Evolutionary conservation across 352 stramenopile genomes (phyloP).

Genomic region (Pythium periplocum): DNA sequence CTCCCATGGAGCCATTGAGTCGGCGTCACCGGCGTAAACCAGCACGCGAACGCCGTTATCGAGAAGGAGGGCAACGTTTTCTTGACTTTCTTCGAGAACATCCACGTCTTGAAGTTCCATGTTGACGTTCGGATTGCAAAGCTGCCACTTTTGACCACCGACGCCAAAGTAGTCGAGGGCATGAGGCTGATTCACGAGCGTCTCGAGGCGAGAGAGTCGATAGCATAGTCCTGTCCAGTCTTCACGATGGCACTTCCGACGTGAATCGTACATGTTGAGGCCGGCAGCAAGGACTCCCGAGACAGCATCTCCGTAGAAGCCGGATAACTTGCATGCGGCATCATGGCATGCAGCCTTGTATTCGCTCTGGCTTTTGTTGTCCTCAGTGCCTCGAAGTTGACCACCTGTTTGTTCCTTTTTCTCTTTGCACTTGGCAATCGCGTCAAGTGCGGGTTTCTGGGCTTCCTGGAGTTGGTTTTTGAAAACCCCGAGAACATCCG

Average conservation of each 20-base stretch:
- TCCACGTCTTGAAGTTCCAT: slow-evolving; percentile 24
- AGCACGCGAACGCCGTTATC: slow-evolving; percentile 61
- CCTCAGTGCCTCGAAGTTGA: not conserved
- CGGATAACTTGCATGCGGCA: slow-evolving; percentile 15
- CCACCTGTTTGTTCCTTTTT: not conserved
- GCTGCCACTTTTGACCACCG: slow-evolving; percentile 24
- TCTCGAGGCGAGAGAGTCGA: slow-evolving; percentile 46
- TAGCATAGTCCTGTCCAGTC: slow-evolving; percentile 60
- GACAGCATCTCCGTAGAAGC: slow-evolving; percentile 13
- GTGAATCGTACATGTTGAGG: slow-evolving; percentile 71
- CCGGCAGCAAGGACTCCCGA: slow-evolving; percentile 14
- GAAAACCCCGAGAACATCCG: slow-evolving; percentile 25
- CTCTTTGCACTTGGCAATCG: not conserved
- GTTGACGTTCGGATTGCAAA: slow-evolving; percentile 35
- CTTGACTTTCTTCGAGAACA: slow-evolving; percentile 50
- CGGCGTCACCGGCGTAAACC: slow-evolving; percentile 62
- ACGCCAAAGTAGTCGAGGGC: slow-evolving; percentile 46
- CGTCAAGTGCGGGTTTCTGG: slow-evolving; percentile 1
- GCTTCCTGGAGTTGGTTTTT: slow-evolving; percentile 1
- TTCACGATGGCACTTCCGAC: slow-evolving; percentile 38
- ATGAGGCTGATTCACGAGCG: slow-evolving; percentile 43
- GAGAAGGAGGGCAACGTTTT: slow-evolving; percentile 39
- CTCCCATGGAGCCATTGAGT: slow-evolving; percentile 68
- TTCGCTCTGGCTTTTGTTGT: not conserved
- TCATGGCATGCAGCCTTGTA: not conserved